Base-by-base conservation (phyloP, 106 monocot species). In the Dioscorea dumetorum region DNA sequence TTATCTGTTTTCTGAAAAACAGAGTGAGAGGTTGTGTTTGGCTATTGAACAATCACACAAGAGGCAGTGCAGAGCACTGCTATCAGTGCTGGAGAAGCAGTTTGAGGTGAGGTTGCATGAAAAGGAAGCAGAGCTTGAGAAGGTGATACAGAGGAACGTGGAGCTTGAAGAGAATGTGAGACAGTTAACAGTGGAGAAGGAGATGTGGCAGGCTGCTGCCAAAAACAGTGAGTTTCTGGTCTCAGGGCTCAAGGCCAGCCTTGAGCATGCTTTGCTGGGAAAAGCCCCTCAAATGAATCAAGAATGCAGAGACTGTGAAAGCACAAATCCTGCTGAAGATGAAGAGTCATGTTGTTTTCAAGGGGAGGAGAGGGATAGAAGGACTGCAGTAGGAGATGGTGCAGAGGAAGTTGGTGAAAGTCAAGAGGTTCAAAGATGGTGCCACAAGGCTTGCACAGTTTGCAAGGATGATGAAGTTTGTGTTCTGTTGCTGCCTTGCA, bases 151-250 rank as follows among this genome's bases (percentile, higher is more conserved):
- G 49, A 57, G 66, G 31, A 76, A 68, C 51, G 64, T 60, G 9
- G 84, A 84, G 70, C 54, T 84, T 48, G 84, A 84, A 54, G 70
- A 84, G 64, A 69, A 63, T 56, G 22, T 80, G 6, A 69, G 51
- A 21, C 80, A 73, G 64, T 33, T 70, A 20, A 12, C 62, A 0
- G 70, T 76, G 7, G 76, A 84, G 76, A 80, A 67, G 56, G 76
- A 80, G 60, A 65, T 77, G 58, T 84, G 84, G 79, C 75, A 80
- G 69, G 61, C 60, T 64, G 69, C 73, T 22, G 84, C 84, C 0
- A 67, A 28, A 24, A 80, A 77, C 67, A 73, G 62, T 76, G 81
- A 81, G 50, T 58, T 72, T 24, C 15, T 72, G 15, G 81, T 72
- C 23, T 28, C 72, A 21, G 58, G 33, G 52, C 72, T 81, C 53